A percentile compares a stretch with the other conserved stretches of the same genome.
phyloP scores from a whole-genome alignment of 2,329 filamentous ascomycete genomes.

The Penicillium sp. region DNA sequence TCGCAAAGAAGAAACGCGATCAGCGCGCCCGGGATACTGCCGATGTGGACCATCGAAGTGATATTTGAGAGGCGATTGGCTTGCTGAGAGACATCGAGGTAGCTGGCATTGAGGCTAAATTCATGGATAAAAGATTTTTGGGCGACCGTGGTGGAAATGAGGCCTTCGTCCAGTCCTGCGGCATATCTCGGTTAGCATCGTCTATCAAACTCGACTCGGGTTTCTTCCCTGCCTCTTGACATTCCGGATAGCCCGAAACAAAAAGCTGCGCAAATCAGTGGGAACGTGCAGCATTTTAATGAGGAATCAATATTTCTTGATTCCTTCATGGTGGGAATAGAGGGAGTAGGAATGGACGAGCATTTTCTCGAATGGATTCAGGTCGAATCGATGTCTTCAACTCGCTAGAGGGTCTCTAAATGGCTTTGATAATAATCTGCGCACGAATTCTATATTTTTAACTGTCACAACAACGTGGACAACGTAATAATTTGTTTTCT shows the following conservation, averaged over 20 bases:
- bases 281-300: background rate
- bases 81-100: conserved; percentile 22
- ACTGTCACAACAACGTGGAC: background rate
- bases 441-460: background rate
- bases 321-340: background rate
- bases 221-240: background rate
- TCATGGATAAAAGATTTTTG: conserved; percentile 28
- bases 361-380: background rate
- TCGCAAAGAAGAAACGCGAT: conserved; percentile 39
- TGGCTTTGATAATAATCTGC: background rate
- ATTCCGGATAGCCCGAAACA: background rate
- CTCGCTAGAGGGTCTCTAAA: background rate
- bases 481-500: background rate
- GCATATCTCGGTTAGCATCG: background rate
- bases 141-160: conserved; percentile 32
- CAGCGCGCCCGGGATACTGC: conserved; percentile 45
- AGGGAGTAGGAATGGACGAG: background rate
- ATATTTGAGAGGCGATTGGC: conserved; percentile 46
- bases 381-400: background rate
- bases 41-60: conserved; percentile 50
- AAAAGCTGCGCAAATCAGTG: background rate
- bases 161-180: conserved; percentile 25
- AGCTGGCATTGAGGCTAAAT: conserved; percentile 22
- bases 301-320: background rate
- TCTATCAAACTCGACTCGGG: background rate